A percentile compares a stretch with the other conserved stretches of the same genome.
Evolutionary conservation across 805 yeast genomes (phyloP).

Genomic region (Clavispora phyllophila): DNA sequence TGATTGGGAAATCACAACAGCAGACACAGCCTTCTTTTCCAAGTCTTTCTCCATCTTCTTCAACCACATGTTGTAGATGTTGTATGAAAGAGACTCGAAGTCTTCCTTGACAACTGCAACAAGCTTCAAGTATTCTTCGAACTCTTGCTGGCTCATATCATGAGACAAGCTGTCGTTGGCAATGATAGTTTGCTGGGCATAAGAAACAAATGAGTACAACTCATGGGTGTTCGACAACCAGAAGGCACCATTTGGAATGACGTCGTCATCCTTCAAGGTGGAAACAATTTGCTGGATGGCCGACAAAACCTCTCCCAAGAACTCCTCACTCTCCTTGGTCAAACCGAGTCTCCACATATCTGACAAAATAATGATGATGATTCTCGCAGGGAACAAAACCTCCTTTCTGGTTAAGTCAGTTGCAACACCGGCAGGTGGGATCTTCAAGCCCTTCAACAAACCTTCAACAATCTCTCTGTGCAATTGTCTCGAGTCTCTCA

Average conservation of each 20-base stretch:
- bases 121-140: slow-evolving; percentile 79
- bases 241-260: slow-evolving; percentile 89
- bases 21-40: slow-evolving; percentile 90
- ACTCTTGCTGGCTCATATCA: slow-evolving; percentile 87
- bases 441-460: slow-evolving; percentile 73
- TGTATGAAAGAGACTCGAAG: slow-evolving; percentile 86
- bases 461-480: slow-evolving; percentile 86
- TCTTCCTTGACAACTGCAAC: slow-evolving; percentile 92
- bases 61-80: slow-evolving; percentile 96
- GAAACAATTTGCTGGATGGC: slow-evolving; percentile 83
- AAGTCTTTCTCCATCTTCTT: slow-evolving; percentile 86
- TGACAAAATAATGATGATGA: slow-evolving; percentile 82
- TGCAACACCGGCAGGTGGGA: slow-evolving; percentile 83
- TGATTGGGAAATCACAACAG: slow-evolving; percentile 90
- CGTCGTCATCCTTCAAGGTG: slow-evolving; percentile 76
- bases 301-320: slow-evolving; percentile 82
- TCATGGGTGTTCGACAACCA: slow-evolving; percentile 98
- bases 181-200: slow-evolving; percentile 87
- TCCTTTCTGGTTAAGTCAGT: slow-evolving; percentile 82
- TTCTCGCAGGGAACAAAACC: slow-evolving; percentile 92
- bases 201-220: slow-evolving; percentile 86
- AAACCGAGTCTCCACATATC: slow-evolving; percentile 99
- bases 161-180: slow-evolving; percentile 74
- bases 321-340: slow-evolving; percentile 85
- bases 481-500: slow-evolving; percentile 65